Base-by-base conservation (phyloP, 441 rosid species). In the Populus hybrid region DNA sequence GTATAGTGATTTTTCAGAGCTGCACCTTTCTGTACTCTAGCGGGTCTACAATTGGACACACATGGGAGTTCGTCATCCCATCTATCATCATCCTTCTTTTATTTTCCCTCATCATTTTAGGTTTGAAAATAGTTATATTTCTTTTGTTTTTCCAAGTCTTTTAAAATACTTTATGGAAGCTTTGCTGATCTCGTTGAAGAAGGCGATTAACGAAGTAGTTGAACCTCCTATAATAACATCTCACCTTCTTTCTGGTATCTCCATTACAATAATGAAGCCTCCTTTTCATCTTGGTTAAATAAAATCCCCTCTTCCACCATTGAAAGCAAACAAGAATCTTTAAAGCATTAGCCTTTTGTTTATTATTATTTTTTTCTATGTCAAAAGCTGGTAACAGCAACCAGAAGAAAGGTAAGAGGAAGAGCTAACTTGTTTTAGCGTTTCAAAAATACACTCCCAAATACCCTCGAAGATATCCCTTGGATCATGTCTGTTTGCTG, bases 61-160 rank as follows among this genome's bases (percentile, higher is more conserved):
- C 87, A 73, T 78, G 84, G 78, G 73, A 69, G 53, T 72, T 77
- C 82, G 72, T 9, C 34, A 80, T 71, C 72, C 76, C 81, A 70
- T 61, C 68, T 67, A 24, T 66, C 71, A 46, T 72, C 79, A 26
- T 16, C 67, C 59, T 30, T 70, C 26, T 24, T 68, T 36, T 38
- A 12, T 40, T 40, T 40, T 40, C 11, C 46, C 46, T 40, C 46
- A 11, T 40, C 46, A 9, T 40, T 40, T 40, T 40, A 40, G 46
- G 46, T 40, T 40, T 40, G 10, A 40, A 38, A 10, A 40, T 40
- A 9, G 46, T 40, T 1, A 34, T 34, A 34, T 34, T 6, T 34
- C 35, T 34, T 34, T 6, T 34, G 35, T 34, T 34, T 34, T 34
- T n/a, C 16, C 2, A 5, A 23, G 0, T 30, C 18, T 9, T 69